These are phyloP conservation scores for Populus trichocarpa DNA, from an alignment of 441 rosid species.

Conservation along the genomic window DNA sequence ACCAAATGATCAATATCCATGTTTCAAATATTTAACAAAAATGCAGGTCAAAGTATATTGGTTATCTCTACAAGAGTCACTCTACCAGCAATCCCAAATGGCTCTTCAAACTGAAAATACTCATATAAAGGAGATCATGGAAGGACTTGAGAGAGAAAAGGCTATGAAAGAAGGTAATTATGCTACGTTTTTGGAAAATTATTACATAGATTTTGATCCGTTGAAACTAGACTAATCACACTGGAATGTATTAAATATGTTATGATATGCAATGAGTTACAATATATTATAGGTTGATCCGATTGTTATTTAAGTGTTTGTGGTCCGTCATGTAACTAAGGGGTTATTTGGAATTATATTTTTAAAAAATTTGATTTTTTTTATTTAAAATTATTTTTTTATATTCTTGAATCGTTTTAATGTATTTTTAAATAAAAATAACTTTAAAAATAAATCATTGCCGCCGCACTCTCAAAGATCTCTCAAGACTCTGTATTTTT, in stretches of 20 bases:
- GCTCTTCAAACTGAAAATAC: not conserved
- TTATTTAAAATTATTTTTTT: no score
- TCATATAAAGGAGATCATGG: constrained; percentile 3
- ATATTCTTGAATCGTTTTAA: no score
- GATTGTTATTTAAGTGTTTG: not conserved
- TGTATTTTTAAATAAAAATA: no score
- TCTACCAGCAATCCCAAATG: not conserved
- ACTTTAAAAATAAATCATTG: no score
- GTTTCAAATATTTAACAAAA: not conserved
- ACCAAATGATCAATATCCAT: not conserved
- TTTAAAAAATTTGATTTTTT: no score
- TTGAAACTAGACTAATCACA: not conserved
- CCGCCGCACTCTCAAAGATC: no score
- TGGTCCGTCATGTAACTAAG: not conserved
- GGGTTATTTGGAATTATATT: not conserved
- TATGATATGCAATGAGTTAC: not conserved
- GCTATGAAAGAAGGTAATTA: constrained; percentile 6
- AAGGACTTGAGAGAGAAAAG: not conserved
- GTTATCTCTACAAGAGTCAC: not conserved
- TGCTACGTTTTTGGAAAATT: not conserved
- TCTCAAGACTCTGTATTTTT: not conserved
- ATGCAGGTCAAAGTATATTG: constrained; percentile 9
- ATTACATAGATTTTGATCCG: not conserved
- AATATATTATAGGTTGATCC: not conserved
- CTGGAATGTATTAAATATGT: not conserved